These are phyloP conservation scores for Phoenix dactylifera DNA, from an alignment of 176 grass and related monocot species.

Conservation along the genomic window DNA sequence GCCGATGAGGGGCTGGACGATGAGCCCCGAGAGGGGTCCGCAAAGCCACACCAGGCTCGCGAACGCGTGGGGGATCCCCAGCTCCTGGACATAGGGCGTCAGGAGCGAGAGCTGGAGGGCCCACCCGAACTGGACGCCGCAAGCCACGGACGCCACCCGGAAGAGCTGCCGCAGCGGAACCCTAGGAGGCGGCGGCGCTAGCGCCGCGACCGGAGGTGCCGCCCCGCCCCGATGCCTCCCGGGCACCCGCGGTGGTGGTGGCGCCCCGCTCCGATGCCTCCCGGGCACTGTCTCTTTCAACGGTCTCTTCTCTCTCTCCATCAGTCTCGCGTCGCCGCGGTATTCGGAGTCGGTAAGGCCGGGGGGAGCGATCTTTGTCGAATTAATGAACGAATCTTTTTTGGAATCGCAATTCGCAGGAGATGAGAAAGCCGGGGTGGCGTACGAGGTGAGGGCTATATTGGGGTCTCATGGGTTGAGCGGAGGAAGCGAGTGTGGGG, in stretches of 20 bases:
- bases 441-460: no score
- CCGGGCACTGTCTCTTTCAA: no score
- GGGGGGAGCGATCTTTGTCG: no score
- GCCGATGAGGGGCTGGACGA: conserved; percentile 74
- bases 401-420: no score
- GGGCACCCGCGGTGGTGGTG: conserved; percentile 19
- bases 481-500: no score
- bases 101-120: conserved; percentile 70
- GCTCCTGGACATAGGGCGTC: conserved; percentile 68
- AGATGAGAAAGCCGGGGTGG: no score
- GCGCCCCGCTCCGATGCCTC: conserved; percentile 8
- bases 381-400: no score
- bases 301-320: no score
- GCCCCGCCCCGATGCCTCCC: background rate
- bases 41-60: conserved; percentile 86
- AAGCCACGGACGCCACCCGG: conserved; percentile 52
- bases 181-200: conserved; percentile 18
- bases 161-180: conserved; percentile 39
- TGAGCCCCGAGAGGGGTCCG: conserved; percentile 63
- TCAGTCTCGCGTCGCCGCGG: no score
- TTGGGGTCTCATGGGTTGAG: no score
- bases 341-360: no score
- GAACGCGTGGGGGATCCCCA: conserved; percentile 67
- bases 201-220: conserved; percentile 2
- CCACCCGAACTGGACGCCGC: conserved; percentile 76